A percentile compares a stretch with the other conserved stretches of the same genome.
Conservation (phyloP, 208 protist species). For the Perkinsela sp. region DNA sequence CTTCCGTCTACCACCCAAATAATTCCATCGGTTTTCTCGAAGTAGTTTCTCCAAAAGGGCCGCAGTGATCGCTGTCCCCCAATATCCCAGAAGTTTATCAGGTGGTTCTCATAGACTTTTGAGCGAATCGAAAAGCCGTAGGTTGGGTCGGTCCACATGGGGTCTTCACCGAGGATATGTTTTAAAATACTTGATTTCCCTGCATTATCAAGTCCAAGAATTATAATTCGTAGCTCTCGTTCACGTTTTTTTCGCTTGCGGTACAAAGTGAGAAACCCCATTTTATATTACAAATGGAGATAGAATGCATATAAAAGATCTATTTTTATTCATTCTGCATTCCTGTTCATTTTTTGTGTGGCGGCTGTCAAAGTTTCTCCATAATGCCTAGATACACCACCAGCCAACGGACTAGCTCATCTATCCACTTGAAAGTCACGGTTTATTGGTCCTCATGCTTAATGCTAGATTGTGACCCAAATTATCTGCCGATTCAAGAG, state of each 20-base stretch:
- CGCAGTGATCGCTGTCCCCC: conserved; percentile 97
- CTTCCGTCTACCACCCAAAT: conserved; percentile 90
- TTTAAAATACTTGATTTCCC: conserved; percentile 98
- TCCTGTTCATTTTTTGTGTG: too few relatives aligned
- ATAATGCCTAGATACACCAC: too few relatives aligned
- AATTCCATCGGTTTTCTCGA: conserved; percentile 77
- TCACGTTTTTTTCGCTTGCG: conserved; percentile 93
- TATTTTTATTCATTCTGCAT: too few relatives aligned
- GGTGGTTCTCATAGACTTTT: conserved; percentile 77
- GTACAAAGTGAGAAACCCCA: conserved; percentile 92
- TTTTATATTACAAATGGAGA: too few relatives aligned
- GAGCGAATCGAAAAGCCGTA: conserved; percentile 97
- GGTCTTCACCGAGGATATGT: conserved; percentile 91
- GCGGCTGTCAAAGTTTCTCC: too few relatives aligned
- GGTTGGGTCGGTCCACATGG: conserved; percentile 83
- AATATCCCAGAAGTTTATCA: conserved; percentile 97
- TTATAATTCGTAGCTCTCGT: conserved; percentile 90
- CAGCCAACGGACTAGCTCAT: too few relatives aligned
- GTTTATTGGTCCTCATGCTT: too few relatives aligned
- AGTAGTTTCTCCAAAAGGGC: conserved; percentile 92
- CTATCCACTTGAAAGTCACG: too few relatives aligned
- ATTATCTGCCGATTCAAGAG: not conserved
- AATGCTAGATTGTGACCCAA: not conserved
- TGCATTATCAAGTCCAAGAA: conserved; percentile 78
- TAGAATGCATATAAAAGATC: too few relatives aligned